Percentiles rank a stretch among this genome's conserved stretches.
Evolutionary conservation across 108 stramenopile species (phyloP).

Genomic region (Pseudonitzschia multistriata): DNA sequence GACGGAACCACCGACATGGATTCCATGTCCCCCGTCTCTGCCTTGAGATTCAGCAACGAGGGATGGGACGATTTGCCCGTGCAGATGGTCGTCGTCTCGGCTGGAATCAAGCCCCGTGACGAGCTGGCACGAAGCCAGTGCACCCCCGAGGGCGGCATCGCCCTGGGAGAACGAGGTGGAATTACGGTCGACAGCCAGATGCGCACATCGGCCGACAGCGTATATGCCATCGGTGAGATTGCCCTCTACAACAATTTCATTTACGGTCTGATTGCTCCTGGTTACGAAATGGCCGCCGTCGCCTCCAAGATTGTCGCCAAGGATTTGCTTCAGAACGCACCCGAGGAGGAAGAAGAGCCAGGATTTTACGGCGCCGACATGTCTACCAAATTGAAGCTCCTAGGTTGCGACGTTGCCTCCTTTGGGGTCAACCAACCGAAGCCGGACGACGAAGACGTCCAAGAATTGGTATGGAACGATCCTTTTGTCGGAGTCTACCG

Average conservation of each 20-base stretch:
- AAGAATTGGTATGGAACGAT: slow-evolving; percentile 89
- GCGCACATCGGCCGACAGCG: slow-evolving; percentile 69
- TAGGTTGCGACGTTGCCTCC: slow-evolving; percentile 93
- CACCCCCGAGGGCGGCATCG: slow-evolving; percentile 42
- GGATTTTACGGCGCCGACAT: slow-evolving; percentile 90
- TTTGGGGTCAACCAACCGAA: slow-evolving; percentile 87
- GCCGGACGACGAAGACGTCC: slow-evolving; percentile 81
- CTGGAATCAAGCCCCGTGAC: slow-evolving; percentile 93
- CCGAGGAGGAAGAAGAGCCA: slow-evolving; percentile 35
- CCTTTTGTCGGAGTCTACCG: slow-evolving; percentile 84
- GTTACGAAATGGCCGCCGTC: slow-evolving; percentile 88
- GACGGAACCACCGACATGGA: slow-evolving; percentile 84
- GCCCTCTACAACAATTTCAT: slow-evolving; percentile 91
- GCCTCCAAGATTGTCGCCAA: slow-evolving; percentile 76
- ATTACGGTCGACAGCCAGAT: slow-evolving; percentile 86
- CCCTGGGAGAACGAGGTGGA: slow-evolving; percentile 87
- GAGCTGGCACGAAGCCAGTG: slow-evolving; percentile 69
- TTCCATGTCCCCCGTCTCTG: slow-evolving; percentile 62
- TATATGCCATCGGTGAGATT: slow-evolving; percentile 92
- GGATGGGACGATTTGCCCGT: slow-evolving; percentile 89
- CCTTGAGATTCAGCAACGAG: slow-evolving; percentile 78
- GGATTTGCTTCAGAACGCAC: slow-evolving; percentile 40
- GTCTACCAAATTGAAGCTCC: slow-evolving; percentile 92
- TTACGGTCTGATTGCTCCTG: slow-evolving; percentile 92
- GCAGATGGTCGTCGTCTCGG: slow-evolving; percentile 89